phyloP scores from a whole-genome alignment of 169 alveolate genomes.

The Eimeria sp. region DNA sequence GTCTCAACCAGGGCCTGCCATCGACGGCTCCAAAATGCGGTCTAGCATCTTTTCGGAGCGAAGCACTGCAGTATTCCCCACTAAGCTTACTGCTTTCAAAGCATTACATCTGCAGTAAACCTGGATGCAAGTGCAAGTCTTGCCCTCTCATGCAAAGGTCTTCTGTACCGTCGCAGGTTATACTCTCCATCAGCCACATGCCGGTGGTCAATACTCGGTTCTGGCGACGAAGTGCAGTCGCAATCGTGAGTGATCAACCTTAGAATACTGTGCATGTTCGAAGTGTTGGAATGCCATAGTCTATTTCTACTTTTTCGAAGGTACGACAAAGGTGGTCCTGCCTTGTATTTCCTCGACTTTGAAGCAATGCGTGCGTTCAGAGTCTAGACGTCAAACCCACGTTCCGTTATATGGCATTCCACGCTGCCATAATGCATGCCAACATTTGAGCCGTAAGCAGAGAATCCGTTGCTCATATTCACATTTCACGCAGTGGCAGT shows the following conservation, averaged over 20 bases:
- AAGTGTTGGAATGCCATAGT: not conserved
- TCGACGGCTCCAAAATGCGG: not conserved
- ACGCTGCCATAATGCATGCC: too few relatives aligned
- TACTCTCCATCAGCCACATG: not conserved
- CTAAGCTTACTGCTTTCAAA: not conserved
- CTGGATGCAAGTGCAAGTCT: not conserved
- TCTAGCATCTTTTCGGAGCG: not conserved
- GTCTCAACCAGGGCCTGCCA: not conserved
- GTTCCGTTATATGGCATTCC: too few relatives aligned
- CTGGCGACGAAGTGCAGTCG: not conserved
- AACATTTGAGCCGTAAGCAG: not conserved
- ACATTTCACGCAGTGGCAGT: too few relatives aligned
- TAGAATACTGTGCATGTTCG: not conserved
- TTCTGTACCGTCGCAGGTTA: not conserved
- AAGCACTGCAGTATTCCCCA: not conserved
- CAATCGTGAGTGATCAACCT: not conserved
- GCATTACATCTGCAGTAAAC: not conserved
- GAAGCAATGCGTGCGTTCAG: too few relatives aligned
- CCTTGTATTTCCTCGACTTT: too few relatives aligned
- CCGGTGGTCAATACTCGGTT: not conserved
- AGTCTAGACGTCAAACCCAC: too few relatives aligned
- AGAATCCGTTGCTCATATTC: not conserved
- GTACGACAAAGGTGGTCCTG: too few relatives aligned
- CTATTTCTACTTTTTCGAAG: not conserved
- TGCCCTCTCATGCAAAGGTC: not conserved